Percentiles rank a stretch among this genome's conserved stretches.
Evolutionary conservation across 2,329 filamentous ascomycete species (phyloP).

Genomic region (Aureobasidium sp.): DNA sequence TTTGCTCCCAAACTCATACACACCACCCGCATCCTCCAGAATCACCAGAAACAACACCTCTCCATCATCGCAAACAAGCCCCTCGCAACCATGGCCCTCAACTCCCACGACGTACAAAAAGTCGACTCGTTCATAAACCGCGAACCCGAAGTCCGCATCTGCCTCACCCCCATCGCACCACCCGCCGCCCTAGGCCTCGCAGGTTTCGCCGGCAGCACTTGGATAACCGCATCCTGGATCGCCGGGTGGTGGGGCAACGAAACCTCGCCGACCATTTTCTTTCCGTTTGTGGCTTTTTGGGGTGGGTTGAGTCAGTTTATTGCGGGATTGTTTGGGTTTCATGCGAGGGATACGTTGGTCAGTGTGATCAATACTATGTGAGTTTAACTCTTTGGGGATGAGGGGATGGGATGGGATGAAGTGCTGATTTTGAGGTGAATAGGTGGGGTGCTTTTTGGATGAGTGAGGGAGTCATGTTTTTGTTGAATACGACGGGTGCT

Average conservation of each 20-base stretch:
- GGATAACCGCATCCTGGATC: constrained; percentile 20
- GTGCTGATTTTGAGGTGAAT: background rate
- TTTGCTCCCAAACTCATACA: no score
- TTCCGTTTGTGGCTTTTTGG: constrained; percentile 23
- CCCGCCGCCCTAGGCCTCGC: constrained; percentile 24
- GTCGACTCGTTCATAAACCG: background rate
- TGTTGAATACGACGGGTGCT: background rate
- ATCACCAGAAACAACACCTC: no score
- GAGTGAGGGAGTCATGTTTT: constrained; percentile 5
- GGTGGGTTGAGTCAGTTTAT: constrained; percentile 25
- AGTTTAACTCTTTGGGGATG: background rate
- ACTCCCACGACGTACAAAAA: background rate
- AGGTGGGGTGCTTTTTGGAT: constrained; percentile 22
- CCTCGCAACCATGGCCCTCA: background rate
- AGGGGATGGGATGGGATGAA: background rate
- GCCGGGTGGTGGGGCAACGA: constrained; percentile 18
- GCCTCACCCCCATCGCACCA: constrained; percentile 23
- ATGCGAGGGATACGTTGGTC: constrained; percentile 19
- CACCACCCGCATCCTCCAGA: no score
- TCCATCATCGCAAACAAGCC: no score
- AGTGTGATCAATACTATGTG: constrained; percentile 17
- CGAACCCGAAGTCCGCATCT: constrained; percentile 20
- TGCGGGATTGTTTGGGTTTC: constrained; percentile 19
- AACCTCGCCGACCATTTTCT: constrained; percentile 21
- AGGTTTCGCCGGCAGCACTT: constrained; percentile 24